Evolutionary conservation across 116 monocot genomes (phyloP).

Genomic region (Dioscorea cayenensis): DNA sequence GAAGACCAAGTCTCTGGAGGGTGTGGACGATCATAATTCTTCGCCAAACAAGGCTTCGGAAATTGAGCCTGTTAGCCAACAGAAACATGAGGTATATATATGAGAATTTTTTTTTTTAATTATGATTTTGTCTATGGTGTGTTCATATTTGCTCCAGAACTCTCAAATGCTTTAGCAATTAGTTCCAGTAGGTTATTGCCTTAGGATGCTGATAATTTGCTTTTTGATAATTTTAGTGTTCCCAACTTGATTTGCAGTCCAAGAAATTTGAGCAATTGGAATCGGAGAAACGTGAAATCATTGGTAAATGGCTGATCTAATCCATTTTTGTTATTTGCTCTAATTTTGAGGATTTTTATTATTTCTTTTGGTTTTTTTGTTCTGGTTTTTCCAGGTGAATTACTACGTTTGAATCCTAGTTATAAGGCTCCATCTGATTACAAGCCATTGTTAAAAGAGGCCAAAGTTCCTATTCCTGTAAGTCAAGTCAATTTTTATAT

Average conservation of each 20-base stretch:
- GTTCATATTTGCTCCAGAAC: too few species aligned
- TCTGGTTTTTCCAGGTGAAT: constrained; percentile 64
- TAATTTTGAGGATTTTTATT: not conserved
- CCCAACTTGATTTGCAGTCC: constrained; percentile 23
- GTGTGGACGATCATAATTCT: constrained; percentile 39
- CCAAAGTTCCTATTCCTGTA: constrained; percentile 87
- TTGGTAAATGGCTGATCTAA: constrained; percentile 44
- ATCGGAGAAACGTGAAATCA: constrained; percentile 75
- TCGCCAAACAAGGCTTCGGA: constrained; percentile 27
- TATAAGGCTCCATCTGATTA: constrained; percentile 89
- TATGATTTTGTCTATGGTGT: too few species aligned
- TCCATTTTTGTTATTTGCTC: not conserved
- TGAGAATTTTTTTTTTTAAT: not conserved
- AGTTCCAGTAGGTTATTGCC: too few species aligned
- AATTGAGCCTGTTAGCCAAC: constrained; percentile 20
- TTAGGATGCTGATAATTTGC: not conserved
- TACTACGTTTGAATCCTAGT: constrained; percentile 70
- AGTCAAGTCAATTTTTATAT: constrained; percentile 14
- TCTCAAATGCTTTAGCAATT: too few species aligned
- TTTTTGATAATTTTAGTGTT: not conserved
- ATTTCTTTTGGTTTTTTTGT: not conserved
- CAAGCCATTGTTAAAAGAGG: constrained; percentile 87
- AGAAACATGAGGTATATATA: constrained; percentile 36
- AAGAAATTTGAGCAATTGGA: constrained; percentile 47
- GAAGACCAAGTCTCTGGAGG: constrained; percentile 53